Evolutionary conservation across 257 asterid species (phyloP).

Genomic region (Scutellaria galericulata): DNA sequence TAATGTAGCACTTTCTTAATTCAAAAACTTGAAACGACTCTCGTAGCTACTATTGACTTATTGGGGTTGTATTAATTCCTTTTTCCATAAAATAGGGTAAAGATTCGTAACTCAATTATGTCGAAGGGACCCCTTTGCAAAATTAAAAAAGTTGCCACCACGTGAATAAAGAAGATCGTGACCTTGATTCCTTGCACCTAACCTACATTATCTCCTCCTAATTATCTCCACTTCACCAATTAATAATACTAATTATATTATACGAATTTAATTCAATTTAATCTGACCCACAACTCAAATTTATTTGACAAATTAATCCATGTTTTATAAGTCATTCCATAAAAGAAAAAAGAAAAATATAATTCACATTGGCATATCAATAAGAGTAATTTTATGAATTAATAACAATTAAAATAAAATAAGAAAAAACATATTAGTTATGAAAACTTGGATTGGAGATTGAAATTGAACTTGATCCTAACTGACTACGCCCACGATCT

Average conservation of each 20-base stretch:
- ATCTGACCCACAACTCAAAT: too few species aligned
- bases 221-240: conserved; percentile 34
- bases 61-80: background rate
- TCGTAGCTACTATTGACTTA: conserved; percentile 7
- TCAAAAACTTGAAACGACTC: conserved; percentile 8
- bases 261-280: conserved; percentile 11
- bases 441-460: conserved; percentile 26
- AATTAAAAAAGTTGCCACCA: conserved; percentile 45
- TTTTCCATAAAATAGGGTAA: conserved; percentile 26
- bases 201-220: conserved; percentile 40
- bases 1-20: background rate
- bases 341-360: conserved; percentile 31
- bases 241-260: conserved; percentile 22
- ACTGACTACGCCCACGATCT: conserved; percentile 14
- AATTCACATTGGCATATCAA: conserved; percentile 21
- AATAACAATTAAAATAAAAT: conserved; percentile 4
- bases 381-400: background rate
- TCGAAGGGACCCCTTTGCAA: conserved; percentile 38
- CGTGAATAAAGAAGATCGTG: conserved; percentile 64
- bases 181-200: conserved; percentile 51
- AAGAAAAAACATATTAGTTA: conserved; percentile 30
- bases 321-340: too few species aligned
- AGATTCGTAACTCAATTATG: conserved; percentile 44
- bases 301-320: too few species aligned
- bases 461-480: conserved; percentile 34